Evolutionary conservation across 192 early-diverging fungal genomes (phyloP).

Genomic region (Backusella psychrophila): DNA sequence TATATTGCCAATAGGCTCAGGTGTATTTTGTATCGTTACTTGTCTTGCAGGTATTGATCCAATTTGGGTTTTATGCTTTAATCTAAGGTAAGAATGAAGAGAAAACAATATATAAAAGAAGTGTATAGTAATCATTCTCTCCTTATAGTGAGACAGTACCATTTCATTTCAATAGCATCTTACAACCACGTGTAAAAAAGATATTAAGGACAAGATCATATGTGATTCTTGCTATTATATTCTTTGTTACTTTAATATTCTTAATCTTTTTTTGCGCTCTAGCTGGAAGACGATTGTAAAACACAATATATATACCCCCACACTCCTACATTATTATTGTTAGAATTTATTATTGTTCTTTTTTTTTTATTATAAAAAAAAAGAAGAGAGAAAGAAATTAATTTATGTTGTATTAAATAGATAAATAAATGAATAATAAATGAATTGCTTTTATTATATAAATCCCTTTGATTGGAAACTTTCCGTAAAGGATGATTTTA

Average conservation of each 20-base stretch:
- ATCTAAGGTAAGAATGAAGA: slow-evolving; percentile 27
- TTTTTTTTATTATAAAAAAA: neutral
- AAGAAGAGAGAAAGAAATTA: neutral
- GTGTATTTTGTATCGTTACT: slow-evolving; percentile 33
- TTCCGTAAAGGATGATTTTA: too few relatives aligned
- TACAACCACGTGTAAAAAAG: slow-evolving; percentile 21
- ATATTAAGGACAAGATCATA: slow-evolving; percentile 28
- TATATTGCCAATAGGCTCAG: slow-evolving; percentile 34
- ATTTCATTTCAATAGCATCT: slow-evolving; percentile 35
- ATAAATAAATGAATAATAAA: neutral
- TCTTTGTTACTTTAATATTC: slow-evolving; percentile 15
- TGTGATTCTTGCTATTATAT: slow-evolving; percentile 12
- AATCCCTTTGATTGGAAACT: neutral
- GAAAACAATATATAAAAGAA: neutral
- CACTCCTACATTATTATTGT: neutral
- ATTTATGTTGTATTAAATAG: neutral
- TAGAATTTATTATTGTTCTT: neutral
- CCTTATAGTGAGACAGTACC: slow-evolving; percentile 36
- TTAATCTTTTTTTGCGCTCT: slow-evolving; percentile 29
- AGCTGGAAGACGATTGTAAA: slow-evolving; percentile 34
- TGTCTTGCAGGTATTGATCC: slow-evolving; percentile 38
- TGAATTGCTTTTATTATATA: neutral
- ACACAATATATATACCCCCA: neutral
- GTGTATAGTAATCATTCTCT: neutral
- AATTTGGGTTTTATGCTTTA: slow-evolving; percentile 30